Conservation (phyloP, 371 early-diverging fungal species). For the Basidiobolus meristosporus region DNA sequence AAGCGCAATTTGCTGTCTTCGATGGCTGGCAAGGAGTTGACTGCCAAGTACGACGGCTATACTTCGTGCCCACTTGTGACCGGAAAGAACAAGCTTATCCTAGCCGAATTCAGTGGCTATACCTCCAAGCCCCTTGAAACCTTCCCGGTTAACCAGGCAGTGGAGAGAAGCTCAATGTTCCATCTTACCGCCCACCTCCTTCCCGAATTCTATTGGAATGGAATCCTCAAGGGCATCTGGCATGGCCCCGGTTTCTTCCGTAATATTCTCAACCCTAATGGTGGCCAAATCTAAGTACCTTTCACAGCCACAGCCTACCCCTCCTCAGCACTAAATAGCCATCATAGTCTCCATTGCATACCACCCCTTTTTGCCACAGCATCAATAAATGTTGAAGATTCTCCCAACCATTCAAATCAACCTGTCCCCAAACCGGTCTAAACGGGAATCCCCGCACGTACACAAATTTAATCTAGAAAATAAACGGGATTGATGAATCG, state of each 20-base stretch:
- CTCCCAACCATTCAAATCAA: too few relatives aligned
- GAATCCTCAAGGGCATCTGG: slow-evolving; percentile 59
- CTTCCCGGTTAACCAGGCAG: slow-evolving; percentile 65
- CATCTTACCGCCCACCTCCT: slow-evolving; percentile 55
- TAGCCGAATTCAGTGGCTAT: slow-evolving; percentile 81
- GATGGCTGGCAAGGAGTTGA: slow-evolving; percentile 8
- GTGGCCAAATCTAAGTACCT: too few relatives aligned
- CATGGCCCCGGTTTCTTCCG: slow-evolving; percentile 45
- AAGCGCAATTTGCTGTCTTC: slow-evolving; percentile 36
- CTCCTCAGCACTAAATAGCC: too few relatives aligned
- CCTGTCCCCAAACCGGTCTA: too few relatives aligned
- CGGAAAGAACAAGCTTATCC: slow-evolving; percentile 56
- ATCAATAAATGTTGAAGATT: too few relatives aligned
- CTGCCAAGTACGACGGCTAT: slow-evolving; percentile 51
- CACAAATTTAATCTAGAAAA: too few relatives aligned
- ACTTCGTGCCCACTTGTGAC: slow-evolving; percentile 66
- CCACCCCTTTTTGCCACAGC: too few relatives aligned
- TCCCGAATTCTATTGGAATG: slow-evolving; percentile 62
- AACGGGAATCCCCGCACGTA: too few relatives aligned
- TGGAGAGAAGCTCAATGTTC: slow-evolving; percentile 37
- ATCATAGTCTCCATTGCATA: too few relatives aligned
- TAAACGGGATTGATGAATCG: too few relatives aligned
- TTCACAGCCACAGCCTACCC: too few relatives aligned
- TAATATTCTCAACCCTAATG: slow-evolving; percentile 5
- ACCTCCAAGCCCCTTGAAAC: slow-evolving; percentile 62